These are phyloP conservation scores for Fusarium sarcochroum DNA, from an alignment of 2,329 filamentous ascomycete species.

Conservation along the genomic window DNA sequence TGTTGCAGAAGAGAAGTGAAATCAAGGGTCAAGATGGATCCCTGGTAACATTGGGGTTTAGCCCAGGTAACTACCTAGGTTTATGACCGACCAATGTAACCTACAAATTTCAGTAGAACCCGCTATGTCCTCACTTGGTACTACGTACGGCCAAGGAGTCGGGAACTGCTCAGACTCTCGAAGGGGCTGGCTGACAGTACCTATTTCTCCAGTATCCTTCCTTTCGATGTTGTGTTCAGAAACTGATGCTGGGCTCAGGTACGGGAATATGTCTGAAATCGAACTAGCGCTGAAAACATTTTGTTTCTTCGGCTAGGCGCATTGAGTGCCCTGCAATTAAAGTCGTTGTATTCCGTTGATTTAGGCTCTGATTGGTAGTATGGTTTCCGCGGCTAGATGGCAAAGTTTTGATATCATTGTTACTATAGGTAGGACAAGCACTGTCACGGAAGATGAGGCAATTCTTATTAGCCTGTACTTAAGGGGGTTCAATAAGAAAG, in stretches of 20 bases:
- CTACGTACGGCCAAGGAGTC: no score
- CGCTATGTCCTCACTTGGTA: no score
- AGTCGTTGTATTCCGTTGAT: conserved; percentile 9
- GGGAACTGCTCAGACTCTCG: no score
- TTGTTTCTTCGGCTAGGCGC: conserved; percentile 40
- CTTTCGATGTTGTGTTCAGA: no score
- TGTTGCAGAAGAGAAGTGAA: background rate
- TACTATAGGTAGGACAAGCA: conserved; percentile 5
- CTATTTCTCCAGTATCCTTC: no score
- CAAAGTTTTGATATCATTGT: conserved; percentile 1
- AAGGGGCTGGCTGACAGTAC: no score
- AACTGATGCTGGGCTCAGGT: background rate
- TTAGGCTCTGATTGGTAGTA: background rate
- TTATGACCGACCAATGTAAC: background rate
- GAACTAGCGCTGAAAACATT: conserved; percentile 15
- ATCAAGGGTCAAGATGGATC: conserved; percentile 12
- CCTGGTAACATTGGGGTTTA: background rate
- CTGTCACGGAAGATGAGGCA: conserved; percentile 9
- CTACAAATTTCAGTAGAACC: background rate
- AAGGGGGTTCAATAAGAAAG: no score
- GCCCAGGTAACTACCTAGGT: background rate
- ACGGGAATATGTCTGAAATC: conserved; percentile 23
- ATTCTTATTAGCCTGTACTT: background rate
- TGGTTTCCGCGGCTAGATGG: background rate
- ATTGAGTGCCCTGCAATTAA: conserved; percentile 30